A percentile compares a stretch with the other conserved stretches of the same genome.
phyloP scores from a whole-genome alignment of 73 alveolate genomes.

The Tetrahymena elliotti region DNA sequence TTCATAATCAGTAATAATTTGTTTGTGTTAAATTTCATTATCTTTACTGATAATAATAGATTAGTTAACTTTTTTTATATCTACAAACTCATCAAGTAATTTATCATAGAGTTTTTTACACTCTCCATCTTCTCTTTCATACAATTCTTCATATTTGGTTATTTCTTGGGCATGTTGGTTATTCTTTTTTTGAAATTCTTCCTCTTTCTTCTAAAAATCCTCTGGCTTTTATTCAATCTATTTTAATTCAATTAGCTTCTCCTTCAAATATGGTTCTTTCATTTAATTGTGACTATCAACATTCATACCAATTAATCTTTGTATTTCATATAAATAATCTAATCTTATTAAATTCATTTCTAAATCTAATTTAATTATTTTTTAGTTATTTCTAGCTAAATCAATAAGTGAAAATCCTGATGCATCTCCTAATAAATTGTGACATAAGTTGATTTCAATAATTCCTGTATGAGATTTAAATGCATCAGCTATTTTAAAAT shows the following conservation, averaged over 20 bases:
- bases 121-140: not conserved
- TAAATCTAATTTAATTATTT: not conserved
- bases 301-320: not conserved
- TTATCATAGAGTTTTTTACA: not conserved
- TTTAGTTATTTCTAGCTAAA: not conserved
- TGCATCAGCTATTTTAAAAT: not conserved
- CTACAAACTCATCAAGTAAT: not conserved
- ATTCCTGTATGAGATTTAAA: not conserved
- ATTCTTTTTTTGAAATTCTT: not conserved
- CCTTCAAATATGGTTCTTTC: not conserved
- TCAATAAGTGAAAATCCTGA: not conserved
- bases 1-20: not conserved
- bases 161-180: not conserved
- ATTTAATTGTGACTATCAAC: not conserved
- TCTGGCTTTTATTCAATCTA: not conserved
- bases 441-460: not conserved
- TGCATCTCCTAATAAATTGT: not conserved
- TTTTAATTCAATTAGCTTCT: not conserved
- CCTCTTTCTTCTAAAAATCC: not conserved
- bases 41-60: not conserved
- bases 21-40: not conserved
- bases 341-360: not conserved
- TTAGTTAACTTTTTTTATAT: not conserved
- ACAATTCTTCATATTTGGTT: not conserved
- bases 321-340: not conserved